Evolutionary conservation across 345 rosid species (phyloP), one percentile per base, ranked within the genome.

Genomic region (Xanthoceras sorbifolium): DNA sequence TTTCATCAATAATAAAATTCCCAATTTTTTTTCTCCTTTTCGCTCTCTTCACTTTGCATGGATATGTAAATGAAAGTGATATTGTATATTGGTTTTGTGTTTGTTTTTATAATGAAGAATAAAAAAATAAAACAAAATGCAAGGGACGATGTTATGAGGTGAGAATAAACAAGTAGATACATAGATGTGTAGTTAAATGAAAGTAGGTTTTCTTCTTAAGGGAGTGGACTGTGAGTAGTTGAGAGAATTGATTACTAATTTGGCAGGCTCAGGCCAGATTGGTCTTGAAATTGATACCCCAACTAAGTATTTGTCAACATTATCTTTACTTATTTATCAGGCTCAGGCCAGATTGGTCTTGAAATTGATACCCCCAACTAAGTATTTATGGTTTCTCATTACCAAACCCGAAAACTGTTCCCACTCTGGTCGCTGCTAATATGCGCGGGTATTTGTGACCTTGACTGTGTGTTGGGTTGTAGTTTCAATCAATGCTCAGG

Each of bases 1-100:
- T 82, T 83, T 77, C 79, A 80, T 85, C 81, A 90, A 90, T 86
- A 86, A 73, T 38, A 36, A 85, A 80, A 44, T 32, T 64, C 71
- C 86, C 80, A 77, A 77, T 73, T 88, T 79, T 81, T 80, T 83
- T 12, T 38, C 38, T 11, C 25, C 1, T 0, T 34, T 20, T 20
- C 52, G 2, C 1, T 31, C 20, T 9, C 3, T 28, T 25, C 22
- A 1, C 11, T 20, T 10, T 6, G 18, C 59, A 6, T 29, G 17
- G 17, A 2, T 29, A 14, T 2, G 11, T 22, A 31, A 6, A 17
- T 32, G 40, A 64, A 17, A 1, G 22, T 15, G 67, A 64, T 11
- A 62, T 14, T n/a, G n/a, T n/a, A n/a, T n/a, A n/a, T n/a, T n/a
- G n/a, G n/a, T n/a, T n/a, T n/a, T n/a, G n/a, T n/a, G n/a, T n/a